Conservation (phyloP, 2,329 filamentous ascomycete genomes). For the Berkeleyomyces rouxiae region DNA sequence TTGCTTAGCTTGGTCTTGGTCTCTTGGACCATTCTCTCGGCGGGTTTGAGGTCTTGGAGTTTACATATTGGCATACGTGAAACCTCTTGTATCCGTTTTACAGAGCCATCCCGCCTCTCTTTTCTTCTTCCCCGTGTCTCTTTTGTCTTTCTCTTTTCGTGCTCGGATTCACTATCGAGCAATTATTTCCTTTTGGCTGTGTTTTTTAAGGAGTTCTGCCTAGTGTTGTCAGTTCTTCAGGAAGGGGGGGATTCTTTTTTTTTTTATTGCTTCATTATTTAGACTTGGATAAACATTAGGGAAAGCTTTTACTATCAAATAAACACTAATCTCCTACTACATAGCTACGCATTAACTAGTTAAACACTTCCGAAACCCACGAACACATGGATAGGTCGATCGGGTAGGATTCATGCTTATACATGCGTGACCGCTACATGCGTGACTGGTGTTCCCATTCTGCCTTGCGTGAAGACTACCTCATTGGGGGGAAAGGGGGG, state of each 20-base stretch:
- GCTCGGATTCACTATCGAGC: not conserved
- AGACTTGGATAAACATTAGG: constrained; percentile 3
- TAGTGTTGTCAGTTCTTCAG: not conserved
- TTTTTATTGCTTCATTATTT: not conserved
- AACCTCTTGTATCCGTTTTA: not conserved
- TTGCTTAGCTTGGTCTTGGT: not conserved
- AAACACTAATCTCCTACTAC: not conserved
- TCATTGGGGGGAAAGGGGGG: not conserved
- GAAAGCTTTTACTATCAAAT: not conserved
- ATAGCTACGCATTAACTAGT: not conserved
- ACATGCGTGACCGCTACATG: not conserved
- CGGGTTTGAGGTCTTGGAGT: not conserved
- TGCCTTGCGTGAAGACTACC: too few species aligned
- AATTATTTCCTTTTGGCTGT: not conserved
- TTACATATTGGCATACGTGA: too few species aligned
- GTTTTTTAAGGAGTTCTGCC: not conserved
- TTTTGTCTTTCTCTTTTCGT: not conserved
- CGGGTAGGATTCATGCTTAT: not conserved
- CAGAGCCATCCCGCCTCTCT: not conserved
- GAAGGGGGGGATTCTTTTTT: not conserved
- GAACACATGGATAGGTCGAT: not conserved
- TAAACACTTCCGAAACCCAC: not conserved
- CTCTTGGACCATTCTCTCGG: not conserved
- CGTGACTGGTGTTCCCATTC: too few species aligned
- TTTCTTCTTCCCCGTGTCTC: not conserved